Conservation (phyloP, 768 basidiomycete species). For the Tremella yokohamensis region DNA sequence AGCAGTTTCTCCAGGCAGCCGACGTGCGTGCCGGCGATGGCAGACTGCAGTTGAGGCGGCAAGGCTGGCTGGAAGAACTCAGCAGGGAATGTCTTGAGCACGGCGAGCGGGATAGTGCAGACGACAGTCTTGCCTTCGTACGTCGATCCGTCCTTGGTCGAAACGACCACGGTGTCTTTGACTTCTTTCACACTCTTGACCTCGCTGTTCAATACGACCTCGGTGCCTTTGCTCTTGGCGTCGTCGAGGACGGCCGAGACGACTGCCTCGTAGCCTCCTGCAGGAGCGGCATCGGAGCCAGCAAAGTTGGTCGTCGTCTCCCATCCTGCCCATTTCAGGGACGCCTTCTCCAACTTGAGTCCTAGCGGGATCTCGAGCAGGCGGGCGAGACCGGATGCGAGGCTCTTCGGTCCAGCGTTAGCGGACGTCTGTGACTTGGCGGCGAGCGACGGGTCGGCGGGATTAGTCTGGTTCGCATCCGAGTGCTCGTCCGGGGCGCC, state of each 20-base stretch:
- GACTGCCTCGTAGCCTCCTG: conserved; percentile 45
- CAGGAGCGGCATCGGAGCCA: conserved; percentile 47
- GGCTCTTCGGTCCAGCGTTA: conserved; percentile 16
- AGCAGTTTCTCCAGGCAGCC: conserved; percentile 47
- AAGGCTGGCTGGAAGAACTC: conserved; percentile 35
- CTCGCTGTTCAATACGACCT: conserved; percentile 23
- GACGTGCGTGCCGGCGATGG: conserved; percentile 38
- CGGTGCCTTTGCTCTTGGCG: conserved; percentile 24
- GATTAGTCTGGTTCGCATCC: conserved; percentile 31
- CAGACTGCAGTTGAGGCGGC: conserved; percentile 24
- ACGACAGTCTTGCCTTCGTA: conserved; percentile 30
- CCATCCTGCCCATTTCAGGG: conserved; percentile 46
- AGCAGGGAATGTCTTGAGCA: conserved; percentile 30
- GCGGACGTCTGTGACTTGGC: not conserved
- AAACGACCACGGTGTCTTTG: conserved; percentile 13
- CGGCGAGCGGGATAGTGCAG: conserved; percentile 45
- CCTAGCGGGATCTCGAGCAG: conserved; percentile 46
- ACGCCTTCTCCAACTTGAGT: conserved; percentile 43
- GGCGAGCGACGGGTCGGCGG: conserved; percentile 28
- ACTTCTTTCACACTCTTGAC: conserved; percentile 22
- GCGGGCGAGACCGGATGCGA: conserved; percentile 33
- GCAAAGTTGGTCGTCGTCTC: conserved; percentile 42
- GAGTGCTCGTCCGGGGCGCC: conserved; percentile 18
- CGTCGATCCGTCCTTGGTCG: conserved; percentile 10
- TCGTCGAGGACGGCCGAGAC: conserved; percentile 32